Evolutionary conservation across 2,329 filamentous ascomycete species (phyloP).

Genomic region (Cordyceps cicadae): DNA sequence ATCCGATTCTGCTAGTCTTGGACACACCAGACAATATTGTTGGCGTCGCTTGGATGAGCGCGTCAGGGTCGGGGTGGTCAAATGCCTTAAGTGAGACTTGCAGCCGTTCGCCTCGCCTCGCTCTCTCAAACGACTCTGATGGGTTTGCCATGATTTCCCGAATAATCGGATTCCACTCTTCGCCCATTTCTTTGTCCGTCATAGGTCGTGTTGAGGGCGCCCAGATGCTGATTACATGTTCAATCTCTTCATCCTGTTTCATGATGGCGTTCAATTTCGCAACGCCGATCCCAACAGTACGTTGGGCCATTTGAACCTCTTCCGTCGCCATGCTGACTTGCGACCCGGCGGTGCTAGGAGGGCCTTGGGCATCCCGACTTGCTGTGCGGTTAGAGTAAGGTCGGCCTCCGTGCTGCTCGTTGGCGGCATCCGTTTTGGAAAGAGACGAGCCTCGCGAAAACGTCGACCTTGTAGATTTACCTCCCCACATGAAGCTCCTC

Average conservation of each 20-base stretch:
- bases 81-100: constrained; percentile 76
- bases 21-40: constrained; percentile 75
- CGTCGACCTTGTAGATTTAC: constrained; percentile 45
- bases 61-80: constrained; percentile 66
- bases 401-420: constrained; percentile 40
- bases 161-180: constrained; percentile 67
- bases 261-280: constrained; percentile 68
- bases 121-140: constrained; percentile 67
- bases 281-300: constrained; percentile 69
- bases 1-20: constrained; percentile 83
- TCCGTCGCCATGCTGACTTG: constrained; percentile 20
- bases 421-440: constrained; percentile 47
- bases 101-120: constrained; percentile 63
- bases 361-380: constrained; percentile 31
- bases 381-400: constrained; percentile 27
- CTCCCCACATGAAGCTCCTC: constrained; percentile 63
- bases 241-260: constrained; percentile 61
- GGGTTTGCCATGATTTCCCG: constrained; percentile 64
- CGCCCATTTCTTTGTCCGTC: constrained; percentile 45
- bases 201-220: constrained; percentile 47
- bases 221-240: constrained; percentile 74
- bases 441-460: constrained; percentile 43
- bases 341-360: constrained; percentile 52
- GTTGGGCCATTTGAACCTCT: constrained; percentile 28
- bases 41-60: constrained; percentile 75